These are phyloP conservation scores for Cytospora piceae DNA, from an alignment of 2,329 filamentous ascomycete species.

Conservation along the genomic window DNA sequence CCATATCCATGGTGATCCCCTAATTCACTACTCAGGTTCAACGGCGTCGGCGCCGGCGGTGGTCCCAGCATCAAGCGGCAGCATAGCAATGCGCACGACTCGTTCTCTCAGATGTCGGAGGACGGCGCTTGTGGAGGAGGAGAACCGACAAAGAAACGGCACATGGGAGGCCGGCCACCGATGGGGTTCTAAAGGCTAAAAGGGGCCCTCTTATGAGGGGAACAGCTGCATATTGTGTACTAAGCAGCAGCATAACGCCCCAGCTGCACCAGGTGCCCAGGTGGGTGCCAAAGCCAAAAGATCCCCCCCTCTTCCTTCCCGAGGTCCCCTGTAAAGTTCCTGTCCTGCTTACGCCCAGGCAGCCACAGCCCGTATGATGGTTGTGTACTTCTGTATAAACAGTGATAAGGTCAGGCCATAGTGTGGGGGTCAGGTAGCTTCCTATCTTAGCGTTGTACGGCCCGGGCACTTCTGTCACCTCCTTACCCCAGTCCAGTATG, in stretches of 20 bases:
- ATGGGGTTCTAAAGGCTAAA: conserved; percentile 1
- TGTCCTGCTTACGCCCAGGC: background rate
- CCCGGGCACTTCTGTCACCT: background rate
- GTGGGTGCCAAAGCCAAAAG: background rate
- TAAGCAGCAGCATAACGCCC: too few relatives aligned
- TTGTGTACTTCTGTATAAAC: background rate
- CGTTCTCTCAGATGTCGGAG: conserved; percentile 12
- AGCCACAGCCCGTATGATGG: background rate
- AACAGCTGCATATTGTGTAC: background rate
- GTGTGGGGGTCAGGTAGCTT: background rate
- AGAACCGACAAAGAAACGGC: conserved; percentile 24
- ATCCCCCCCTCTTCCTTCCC: background rate
- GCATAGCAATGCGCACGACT: conserved; percentile 3
- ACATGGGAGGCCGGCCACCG: conserved; percentile 21
- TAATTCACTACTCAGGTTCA: conserved; percentile 2
- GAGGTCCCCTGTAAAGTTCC: background rate
- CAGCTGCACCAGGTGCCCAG: too few relatives aligned
- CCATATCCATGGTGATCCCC: conserved; percentile 29
- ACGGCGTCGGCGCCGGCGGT: background rate
- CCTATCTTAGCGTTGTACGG: background rate
- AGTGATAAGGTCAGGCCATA: background rate
- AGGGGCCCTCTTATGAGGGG: background rate
- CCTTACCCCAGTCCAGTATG: background rate
- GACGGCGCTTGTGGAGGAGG: conserved; percentile 28
- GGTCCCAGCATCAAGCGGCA: conserved; percentile 3